phyloP scores from a whole-genome alignment of 768 basidiomycete species.

The Dacryopinax spathularia region DNA sequence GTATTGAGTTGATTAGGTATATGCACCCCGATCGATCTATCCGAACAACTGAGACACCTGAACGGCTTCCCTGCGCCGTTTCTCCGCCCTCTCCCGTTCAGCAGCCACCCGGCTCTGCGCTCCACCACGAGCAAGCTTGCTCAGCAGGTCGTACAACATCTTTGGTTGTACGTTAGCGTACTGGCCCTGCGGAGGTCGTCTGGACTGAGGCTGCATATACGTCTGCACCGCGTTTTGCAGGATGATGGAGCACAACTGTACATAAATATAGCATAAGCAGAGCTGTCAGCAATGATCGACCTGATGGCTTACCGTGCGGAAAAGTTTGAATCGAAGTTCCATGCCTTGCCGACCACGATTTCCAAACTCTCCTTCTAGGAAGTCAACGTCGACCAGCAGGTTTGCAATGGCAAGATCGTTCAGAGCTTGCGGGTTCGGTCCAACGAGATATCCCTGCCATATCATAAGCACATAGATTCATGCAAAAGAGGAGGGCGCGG shows the following conservation, averaged over 20 bases:
- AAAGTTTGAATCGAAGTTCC: not conserved
- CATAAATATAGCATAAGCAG: not conserved
- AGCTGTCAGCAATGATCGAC: not conserved
- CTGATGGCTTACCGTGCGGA: not conserved
- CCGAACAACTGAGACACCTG: not conserved
- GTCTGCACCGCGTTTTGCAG: slow-evolving; percentile 60
- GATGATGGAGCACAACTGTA: slow-evolving; percentile 56
- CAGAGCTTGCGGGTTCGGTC: slow-evolving; percentile 57
- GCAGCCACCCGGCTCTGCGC: slow-evolving; percentile 42
- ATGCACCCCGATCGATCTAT: not conserved
- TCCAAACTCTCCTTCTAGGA: slow-evolving; percentile 72
- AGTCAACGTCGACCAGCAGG: slow-evolving; percentile 70
- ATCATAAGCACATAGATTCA: not conserved
- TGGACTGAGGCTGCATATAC: slow-evolving; percentile 46
- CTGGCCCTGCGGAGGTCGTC: slow-evolving; percentile 45
- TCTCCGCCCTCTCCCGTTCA: slow-evolving; percentile 54
- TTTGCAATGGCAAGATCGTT: slow-evolving; percentile 86
- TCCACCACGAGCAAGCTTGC: slow-evolving; percentile 63
- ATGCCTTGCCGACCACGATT: not conserved
- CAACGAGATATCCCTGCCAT: slow-evolving; percentile 57
- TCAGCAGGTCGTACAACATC: slow-evolving; percentile 55
- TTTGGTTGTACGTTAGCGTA: slow-evolving; percentile 56
- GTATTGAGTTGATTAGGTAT: not conserved
- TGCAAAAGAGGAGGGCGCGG: not conserved
- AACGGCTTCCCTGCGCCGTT: slow-evolving; percentile 62